phyloP scores from a whole-genome alignment of 352 stramenopile genomes.

The Phytophthora sp. region DNA sequence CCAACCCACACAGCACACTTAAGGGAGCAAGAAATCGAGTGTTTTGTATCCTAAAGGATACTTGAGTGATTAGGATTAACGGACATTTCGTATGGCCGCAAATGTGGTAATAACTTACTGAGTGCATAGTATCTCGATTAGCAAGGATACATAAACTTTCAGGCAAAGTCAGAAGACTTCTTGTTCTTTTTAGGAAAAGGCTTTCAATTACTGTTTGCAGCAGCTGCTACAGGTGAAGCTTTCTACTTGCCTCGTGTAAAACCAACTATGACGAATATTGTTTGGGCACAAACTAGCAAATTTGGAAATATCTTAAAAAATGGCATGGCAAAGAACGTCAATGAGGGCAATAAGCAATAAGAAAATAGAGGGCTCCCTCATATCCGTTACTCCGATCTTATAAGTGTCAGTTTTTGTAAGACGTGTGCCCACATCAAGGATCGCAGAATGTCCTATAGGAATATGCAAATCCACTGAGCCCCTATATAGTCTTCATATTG shows the following conservation, averaged over 20 bases:
- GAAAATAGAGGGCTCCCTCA: conserved; percentile 6
- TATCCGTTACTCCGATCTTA: conserved; percentile 11
- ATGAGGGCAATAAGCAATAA: conserved; percentile 14
- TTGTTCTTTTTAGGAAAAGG: conserved; percentile 7
- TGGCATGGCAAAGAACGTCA: conserved; percentile 18
- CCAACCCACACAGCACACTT: not conserved
- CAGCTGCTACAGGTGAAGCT: too few species aligned
- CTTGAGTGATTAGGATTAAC: conserved; percentile 12
- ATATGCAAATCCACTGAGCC: conserved; percentile 12
- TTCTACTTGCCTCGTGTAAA: conserved; percentile 14
- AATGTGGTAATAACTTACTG: conserved; percentile 17
- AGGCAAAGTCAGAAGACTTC: conserved; percentile 4
- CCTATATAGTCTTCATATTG: conserved; percentile 18
- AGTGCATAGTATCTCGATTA: conserved; percentile 21
- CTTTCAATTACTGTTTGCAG: too few species aligned
- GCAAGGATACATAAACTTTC: conserved; percentile 15
- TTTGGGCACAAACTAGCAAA: conserved; percentile 3
- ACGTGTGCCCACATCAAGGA: not conserved
- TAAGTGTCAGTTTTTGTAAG: conserved; percentile 14
- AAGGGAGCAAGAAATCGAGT: conserved; percentile 12
- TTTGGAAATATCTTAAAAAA: conserved; percentile 6
- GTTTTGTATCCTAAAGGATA: conserved; percentile 7
- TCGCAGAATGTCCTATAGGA: conserved; percentile 18
- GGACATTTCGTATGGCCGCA: conserved; percentile 12
- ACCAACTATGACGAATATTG: not conserved